Evolutionary conservation across 345 rosid genomes (phyloP).

Genomic region (Excoecaria cochinchinensis): DNA sequence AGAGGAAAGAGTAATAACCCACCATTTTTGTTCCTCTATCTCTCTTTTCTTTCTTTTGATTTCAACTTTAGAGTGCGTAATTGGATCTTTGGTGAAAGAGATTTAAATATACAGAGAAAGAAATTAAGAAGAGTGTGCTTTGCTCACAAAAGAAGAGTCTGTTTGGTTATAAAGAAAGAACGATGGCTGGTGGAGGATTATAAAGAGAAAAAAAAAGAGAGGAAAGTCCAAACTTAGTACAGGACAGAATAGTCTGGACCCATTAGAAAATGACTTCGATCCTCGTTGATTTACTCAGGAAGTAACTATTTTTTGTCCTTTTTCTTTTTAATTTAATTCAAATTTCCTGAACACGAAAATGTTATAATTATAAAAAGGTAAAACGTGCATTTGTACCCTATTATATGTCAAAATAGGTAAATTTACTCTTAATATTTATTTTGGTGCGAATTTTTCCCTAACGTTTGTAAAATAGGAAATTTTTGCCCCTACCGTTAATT

Average conservation of each 20-base stretch:
- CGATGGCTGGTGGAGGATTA: slow-evolving; percentile 37
- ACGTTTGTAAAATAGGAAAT: too few species aligned
- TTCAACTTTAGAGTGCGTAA: slow-evolving; percentile 5
- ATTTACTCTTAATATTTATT: too few species aligned
- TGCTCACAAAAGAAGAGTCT: slow-evolving; percentile 17
- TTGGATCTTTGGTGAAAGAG: slow-evolving; percentile 12
- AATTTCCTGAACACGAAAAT: not conserved
- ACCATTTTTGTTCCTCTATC: slow-evolving; percentile 44
- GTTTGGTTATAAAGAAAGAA: slow-evolving; percentile 29
- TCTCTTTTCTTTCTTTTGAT: not conserved
- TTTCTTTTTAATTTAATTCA: not conserved
- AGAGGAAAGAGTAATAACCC: slow-evolving; percentile 37
- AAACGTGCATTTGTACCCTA: too few species aligned
- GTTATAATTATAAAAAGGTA: not conserved
- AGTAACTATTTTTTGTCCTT: not conserved
- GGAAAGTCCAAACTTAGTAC: slow-evolving; percentile 4
- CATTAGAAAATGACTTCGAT: slow-evolving; percentile 46
- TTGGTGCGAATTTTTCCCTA: too few species aligned
- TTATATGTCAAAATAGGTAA: too few species aligned
- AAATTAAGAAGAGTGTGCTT: not conserved
- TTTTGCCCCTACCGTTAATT: too few species aligned
- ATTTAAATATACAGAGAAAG: not conserved
- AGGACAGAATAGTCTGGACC: slow-evolving; percentile 35
- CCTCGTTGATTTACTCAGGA: slow-evolving; percentile 1
- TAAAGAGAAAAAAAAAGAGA: slow-evolving; percentile 29